Conservation (phyloP, 2,329 filamentous ascomycete species). For the Colletotrichum truncatum region DNA sequence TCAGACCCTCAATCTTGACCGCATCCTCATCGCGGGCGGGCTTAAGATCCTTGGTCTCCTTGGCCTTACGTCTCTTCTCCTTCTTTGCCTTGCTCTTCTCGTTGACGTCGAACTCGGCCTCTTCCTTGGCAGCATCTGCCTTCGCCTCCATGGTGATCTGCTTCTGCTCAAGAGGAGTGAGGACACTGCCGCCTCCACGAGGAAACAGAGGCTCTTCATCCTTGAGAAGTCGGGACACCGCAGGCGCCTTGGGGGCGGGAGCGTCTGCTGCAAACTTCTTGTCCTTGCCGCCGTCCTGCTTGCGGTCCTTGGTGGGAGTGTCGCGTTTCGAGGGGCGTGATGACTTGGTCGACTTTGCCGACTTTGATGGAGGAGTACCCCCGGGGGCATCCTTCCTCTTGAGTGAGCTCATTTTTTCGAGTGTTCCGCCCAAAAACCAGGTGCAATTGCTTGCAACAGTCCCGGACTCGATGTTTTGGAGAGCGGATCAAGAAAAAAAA, state of each 20-base stretch:
- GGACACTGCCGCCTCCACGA: conserved; percentile 86
- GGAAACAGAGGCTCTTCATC: conserved; percentile 93
- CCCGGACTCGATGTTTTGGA: conserved; percentile 17
- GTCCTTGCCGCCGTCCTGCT: conserved; percentile 43
- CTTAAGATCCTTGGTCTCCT: conserved; percentile 55
- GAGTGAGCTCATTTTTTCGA: conserved; percentile 59
- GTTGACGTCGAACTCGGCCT: conserved; percentile 65
- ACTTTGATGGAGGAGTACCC: conserved; percentile 58
- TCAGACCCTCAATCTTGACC: conserved; percentile 85
- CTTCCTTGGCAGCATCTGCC: conserved; percentile 90
- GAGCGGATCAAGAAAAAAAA: conserved; percentile 13
- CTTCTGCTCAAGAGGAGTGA: conserved; percentile 95
- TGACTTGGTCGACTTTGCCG: conserved; percentile 48
- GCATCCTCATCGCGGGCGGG: conserved; percentile 61
- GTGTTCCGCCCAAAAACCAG: conserved; percentile 17
- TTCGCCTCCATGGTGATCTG: conserved; percentile 95
- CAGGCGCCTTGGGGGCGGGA: conserved; percentile 42
- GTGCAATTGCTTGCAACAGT: conserved; percentile 29
- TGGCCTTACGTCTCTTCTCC: conserved; percentile 66
- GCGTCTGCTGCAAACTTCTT: conserved; percentile 39
- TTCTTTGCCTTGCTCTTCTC: conserved; percentile 57
- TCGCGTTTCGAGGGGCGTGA: conserved; percentile 34
- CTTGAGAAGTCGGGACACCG: conserved; percentile 58
- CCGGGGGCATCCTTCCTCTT: conserved; percentile 68
- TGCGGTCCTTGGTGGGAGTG: conserved; percentile 37